Conservation (phyloP, 805 yeast genomes). For the Kazachstania psychrophila region DNA sequence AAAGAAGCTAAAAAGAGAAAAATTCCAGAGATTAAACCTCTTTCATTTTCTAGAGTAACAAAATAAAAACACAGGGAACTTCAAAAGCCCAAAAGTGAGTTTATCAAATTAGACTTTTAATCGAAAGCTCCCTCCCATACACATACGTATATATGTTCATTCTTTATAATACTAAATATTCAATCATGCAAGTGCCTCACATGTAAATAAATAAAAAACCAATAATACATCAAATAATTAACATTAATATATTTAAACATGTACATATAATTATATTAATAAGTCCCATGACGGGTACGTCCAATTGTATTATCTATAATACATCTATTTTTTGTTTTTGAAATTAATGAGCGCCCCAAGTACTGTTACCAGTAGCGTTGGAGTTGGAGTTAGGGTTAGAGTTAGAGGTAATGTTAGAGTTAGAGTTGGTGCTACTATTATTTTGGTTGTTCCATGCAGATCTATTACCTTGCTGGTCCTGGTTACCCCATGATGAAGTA, state of each 20-base stretch:
- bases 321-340: no score
- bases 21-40: constrained; percentile 44
- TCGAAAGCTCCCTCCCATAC: background rate
- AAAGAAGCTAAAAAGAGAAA: constrained; percentile 83
- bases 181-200: no score
- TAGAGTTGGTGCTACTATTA: no score
- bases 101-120: no score
- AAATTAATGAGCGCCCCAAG: constrained; percentile 28
- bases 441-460: constrained; percentile 32
- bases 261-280: no score
- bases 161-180: background rate
- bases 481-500: constrained; percentile 35
- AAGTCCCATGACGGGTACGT: no score
- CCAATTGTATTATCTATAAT: no score
- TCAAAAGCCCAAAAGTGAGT: background rate
- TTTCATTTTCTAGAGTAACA: constrained; percentile 38
- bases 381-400: no score
- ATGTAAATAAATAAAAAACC: background rate
- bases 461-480: constrained; percentile 20
- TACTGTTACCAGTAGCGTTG: constrained; percentile 24
- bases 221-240: background rate
- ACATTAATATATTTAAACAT: no score
- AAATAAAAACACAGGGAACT: background rate
- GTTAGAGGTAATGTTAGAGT: no score
- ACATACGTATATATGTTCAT: background rate